Evolutionary conservation across 106 monocot species (phyloP).

Genomic region (Dioscorea zingiberensis): DNA sequence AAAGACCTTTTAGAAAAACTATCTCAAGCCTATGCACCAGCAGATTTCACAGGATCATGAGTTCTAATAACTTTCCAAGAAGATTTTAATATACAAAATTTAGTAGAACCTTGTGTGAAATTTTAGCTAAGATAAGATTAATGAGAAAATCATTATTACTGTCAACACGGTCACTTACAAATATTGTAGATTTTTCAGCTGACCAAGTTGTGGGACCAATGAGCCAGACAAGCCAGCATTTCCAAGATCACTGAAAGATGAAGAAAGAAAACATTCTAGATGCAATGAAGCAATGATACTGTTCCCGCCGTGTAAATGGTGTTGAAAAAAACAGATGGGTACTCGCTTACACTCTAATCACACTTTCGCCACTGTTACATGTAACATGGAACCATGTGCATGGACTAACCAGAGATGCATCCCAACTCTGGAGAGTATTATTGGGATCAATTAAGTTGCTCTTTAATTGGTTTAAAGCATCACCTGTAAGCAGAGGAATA

Average conservation of each 20-base stretch:
- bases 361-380: slow-evolving; percentile 63
- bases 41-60: too few relatives aligned
- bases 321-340: background rate
- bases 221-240: slow-evolving; percentile 36
- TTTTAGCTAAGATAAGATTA: too few relatives aligned
- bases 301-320: too few relatives aligned
- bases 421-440: slow-evolving; percentile 79
- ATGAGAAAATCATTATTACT: too few relatives aligned
- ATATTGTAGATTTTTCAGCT: slow-evolving; percentile 38
- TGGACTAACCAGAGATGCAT: slow-evolving; percentile 74
- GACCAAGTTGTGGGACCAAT: slow-evolving; percentile 42
- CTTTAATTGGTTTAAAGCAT: slow-evolving; percentile 24
- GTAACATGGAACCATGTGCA: slow-evolving; percentile 90
- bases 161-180: slow-evolving; percentile 16
- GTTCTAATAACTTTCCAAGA: too few relatives aligned
- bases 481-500: slow-evolving; percentile 17
- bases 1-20: too few relatives aligned
- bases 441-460: slow-evolving; percentile 47
- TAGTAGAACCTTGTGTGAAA: too few relatives aligned
- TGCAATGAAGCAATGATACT: too few relatives aligned
- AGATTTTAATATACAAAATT: too few relatives aligned
- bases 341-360: slow-evolving; percentile 69
- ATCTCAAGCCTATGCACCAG: too few relatives aligned
- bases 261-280: background rate
- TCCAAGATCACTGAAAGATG: slow-evolving; percentile 49